Evolutionary conservation across 306 rosid genomes (phyloP).

Genomic region (Trifolium fragiferum): DNA sequence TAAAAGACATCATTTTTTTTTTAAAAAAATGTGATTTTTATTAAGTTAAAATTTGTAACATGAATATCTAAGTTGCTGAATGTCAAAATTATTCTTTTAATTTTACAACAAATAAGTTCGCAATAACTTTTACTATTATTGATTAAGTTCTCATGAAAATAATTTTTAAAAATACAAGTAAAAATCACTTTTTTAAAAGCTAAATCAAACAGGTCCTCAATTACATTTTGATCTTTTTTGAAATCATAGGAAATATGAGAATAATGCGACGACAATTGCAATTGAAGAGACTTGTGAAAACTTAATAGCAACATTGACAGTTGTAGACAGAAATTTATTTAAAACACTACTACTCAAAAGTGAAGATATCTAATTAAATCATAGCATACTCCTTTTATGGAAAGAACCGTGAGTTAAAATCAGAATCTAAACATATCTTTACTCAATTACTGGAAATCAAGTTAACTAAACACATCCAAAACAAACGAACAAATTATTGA

Average conservation of each 20-base stretch:
- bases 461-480: not conserved
- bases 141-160: no score
- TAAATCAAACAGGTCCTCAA: no score
- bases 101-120: no score
- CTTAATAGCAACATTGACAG: not conserved
- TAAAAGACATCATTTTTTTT: no score
- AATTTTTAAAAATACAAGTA: no score
- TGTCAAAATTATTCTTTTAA: no score
- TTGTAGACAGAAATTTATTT: conserved; percentile 3
- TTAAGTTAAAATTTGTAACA: no score
- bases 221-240: not conserved
- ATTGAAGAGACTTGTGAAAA: conserved; percentile 5
- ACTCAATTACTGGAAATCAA: not conserved
- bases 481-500: not conserved
- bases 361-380: not conserved
- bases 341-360: conserved; percentile 7
- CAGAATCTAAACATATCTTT: not conserved
- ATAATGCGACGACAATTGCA: not conserved
- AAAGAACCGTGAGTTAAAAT: not conserved
- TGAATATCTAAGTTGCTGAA: no score
- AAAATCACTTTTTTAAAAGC: no score
- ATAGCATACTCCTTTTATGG: not conserved
- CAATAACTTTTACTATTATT: no score
- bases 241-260: not conserved
- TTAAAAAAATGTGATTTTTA: no score